Percentiles rank a stretch among this genome's conserved stretches.
Evolutionary conservation across 1,139 yeast species (phyloP).

Genomic region (Geotrichum aggregatum): DNA sequence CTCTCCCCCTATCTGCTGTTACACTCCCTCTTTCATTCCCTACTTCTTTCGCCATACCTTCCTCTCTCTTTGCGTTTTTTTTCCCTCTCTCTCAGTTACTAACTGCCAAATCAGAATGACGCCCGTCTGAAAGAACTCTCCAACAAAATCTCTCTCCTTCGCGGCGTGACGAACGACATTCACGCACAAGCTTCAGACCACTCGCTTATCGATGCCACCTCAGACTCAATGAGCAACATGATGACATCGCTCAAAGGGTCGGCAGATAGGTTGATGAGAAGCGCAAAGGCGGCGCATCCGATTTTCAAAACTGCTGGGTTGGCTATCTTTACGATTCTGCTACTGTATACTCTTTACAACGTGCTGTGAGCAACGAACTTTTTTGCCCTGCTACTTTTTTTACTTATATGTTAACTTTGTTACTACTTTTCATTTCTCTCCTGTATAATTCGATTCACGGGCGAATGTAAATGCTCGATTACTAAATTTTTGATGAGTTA

Average conservation of each 20-base stretch:
- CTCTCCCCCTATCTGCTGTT: too few species aligned
- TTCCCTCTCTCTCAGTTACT: not conserved
- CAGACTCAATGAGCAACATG: constrained; percentile 54
- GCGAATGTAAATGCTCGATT: not conserved
- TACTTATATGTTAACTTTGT: not conserved
- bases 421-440: not conserved
- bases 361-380: constrained; percentile 3
- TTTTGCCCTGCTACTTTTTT: not conserved
- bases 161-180: constrained; percentile 61
- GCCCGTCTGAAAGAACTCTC: constrained; percentile 56
- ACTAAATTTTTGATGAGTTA: too few species aligned
- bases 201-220: constrained; percentile 48
- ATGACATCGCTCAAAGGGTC: constrained; percentile 61
- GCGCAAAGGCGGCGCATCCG: constrained; percentile 55
- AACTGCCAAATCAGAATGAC: constrained; percentile 48
- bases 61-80: not conserved
- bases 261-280: constrained; percentile 60
- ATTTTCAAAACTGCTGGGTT: constrained; percentile 54
- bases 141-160: constrained; percentile 55
- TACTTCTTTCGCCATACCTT: too few species aligned
- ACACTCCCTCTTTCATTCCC: too few species aligned
- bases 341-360: constrained; percentile 56
- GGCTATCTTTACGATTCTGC: constrained; percentile 58
- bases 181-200: constrained; percentile 58
- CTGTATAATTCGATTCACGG: not conserved